Percentiles rank a stretch among this genome's conserved stretches.
Evolutionary conservation across 2,329 filamentous ascomycete genomes (phyloP).

Genomic region (Neofusicoccum laricinum): DNA sequence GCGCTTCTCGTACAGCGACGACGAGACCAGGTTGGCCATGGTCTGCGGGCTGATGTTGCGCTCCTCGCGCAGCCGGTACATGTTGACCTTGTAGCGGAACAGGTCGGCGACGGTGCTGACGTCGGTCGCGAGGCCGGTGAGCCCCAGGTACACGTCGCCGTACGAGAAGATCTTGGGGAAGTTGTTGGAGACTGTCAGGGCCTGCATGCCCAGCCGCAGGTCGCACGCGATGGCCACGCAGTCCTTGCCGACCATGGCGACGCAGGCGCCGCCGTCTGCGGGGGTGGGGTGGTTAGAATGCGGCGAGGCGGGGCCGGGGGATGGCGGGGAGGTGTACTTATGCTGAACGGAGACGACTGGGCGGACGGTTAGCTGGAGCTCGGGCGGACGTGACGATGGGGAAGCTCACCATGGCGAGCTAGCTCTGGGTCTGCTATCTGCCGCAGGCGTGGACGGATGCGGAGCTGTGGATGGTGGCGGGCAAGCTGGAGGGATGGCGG

Average conservation of each 20-base stretch:
- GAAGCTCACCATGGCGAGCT: constrained; percentile 36
- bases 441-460: not conserved
- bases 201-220: constrained; percentile 92
- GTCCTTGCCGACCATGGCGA: constrained; percentile 99
- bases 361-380: constrained; percentile 29
- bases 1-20: constrained; percentile 84
- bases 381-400: constrained; percentile 12
- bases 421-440: constrained; percentile 19
- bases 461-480: not conserved
- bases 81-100: constrained; percentile 99
- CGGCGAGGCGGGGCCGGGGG: constrained; percentile 16
- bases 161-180: constrained; percentile 99
- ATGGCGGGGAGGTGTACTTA: constrained; percentile 63
- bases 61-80: constrained; percentile 98
- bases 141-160: constrained; percentile 89
- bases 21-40: constrained; percentile 90
- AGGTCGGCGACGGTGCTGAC: constrained; percentile 92
- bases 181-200: constrained; percentile 98
- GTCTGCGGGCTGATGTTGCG: constrained; percentile 91
- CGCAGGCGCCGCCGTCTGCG: constrained; percentile 84
- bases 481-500: not conserved
- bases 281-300: constrained; percentile 19
- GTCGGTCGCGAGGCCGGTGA: constrained; percentile 95
- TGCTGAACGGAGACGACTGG: constrained; percentile 88
- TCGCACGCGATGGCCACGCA: constrained; percentile 99